Evolutionary conservation across 108 stramenopile species (phyloP).

Genomic region (Nannochloropsis oceanica): DNA sequence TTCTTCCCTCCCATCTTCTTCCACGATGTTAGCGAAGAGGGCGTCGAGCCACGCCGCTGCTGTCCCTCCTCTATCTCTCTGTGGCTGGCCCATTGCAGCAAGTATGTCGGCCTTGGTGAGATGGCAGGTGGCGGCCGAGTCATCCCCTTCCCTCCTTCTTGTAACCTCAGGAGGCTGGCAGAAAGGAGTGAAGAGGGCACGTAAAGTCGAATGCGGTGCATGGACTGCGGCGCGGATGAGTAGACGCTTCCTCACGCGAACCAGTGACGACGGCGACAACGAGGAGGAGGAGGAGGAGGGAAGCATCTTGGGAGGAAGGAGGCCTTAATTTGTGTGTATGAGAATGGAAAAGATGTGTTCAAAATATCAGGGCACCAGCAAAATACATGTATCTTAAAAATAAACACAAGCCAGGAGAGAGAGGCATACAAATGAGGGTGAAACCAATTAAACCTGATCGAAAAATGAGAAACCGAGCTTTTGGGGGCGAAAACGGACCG

Average conservation of each 20-base stretch:
- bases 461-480: too few relatives aligned
- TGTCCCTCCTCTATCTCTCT: not conserved
- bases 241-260: not conserved
- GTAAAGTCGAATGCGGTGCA: not conserved
- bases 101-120: not conserved
- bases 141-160: not conserved
- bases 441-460: not conserved
- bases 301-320: not conserved
- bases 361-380: not conserved
- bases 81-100: not conserved
- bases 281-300: not conserved
- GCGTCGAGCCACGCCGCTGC: not conserved
- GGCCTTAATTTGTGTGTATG: not conserved
- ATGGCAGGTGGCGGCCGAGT: not conserved
- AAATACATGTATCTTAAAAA: not conserved
- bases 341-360: not conserved
- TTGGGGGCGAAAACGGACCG: too few relatives aligned
- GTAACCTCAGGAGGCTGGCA: not conserved
- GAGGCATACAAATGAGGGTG: not conserved
- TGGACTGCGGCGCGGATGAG: not conserved
- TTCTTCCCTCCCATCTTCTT: not conserved
- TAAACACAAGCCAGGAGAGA: not conserved
- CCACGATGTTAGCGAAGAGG: not conserved
- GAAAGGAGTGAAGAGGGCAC: not conserved
- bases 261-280: not conserved